These are phyloP conservation scores for Drechslerella dactyloides DNA, from an alignment of 2,329 filamentous ascomycete species.

Conservation along the genomic window DNA sequence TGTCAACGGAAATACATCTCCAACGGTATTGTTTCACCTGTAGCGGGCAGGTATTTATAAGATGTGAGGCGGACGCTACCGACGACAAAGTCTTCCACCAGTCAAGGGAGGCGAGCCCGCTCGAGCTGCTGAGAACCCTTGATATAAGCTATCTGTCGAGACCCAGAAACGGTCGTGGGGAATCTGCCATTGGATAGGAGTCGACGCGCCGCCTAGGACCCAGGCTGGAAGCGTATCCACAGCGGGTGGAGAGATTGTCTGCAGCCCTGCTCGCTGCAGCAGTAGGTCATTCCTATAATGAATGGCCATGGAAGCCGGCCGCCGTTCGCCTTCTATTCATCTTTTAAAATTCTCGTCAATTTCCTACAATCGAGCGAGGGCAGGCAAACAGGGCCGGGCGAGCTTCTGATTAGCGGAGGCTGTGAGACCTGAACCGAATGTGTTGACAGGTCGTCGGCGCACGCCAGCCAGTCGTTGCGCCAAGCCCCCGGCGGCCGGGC, in stretches of 20 bases:
- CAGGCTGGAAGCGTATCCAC: slow-evolving; percentile 35
- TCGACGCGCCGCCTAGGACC: slow-evolving; percentile 41
- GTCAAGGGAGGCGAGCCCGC: slow-evolving; percentile 17
- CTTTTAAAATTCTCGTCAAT: slow-evolving; percentile 43
- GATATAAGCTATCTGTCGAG: slow-evolving; percentile 19
- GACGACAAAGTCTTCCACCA: slow-evolving; percentile 19
- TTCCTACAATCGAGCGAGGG: slow-evolving; percentile 31
- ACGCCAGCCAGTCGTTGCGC: slow-evolving; percentile 39
- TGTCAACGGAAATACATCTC: slow-evolving; percentile 38
- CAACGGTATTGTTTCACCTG: slow-evolving; percentile 51
- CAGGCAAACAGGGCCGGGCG: slow-evolving; percentile 18
- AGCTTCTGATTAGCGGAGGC: slow-evolving; percentile 39
- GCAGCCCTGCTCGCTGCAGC: slow-evolving; percentile 39
- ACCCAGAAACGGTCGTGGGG: slow-evolving; percentile 18
- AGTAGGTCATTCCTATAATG: background rate
- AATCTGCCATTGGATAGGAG: slow-evolving; percentile 30
- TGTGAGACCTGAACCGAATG: slow-evolving; percentile 46
- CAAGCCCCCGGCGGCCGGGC: slow-evolving; percentile 27
- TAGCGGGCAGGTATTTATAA: slow-evolving; percentile 44
- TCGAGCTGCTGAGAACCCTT: slow-evolving; percentile 20
- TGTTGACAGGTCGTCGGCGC: slow-evolving; percentile 39
- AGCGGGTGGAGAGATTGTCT: slow-evolving; percentile 48
- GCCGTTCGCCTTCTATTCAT: slow-evolving; percentile 17
- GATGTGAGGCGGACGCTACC: slow-evolving; percentile 28
- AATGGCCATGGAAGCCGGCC: slow-evolving; percentile 15